phyloP scores from a whole-genome alignment of 495 filamentous ascomycete species.

The Podospora comata region DNA sequence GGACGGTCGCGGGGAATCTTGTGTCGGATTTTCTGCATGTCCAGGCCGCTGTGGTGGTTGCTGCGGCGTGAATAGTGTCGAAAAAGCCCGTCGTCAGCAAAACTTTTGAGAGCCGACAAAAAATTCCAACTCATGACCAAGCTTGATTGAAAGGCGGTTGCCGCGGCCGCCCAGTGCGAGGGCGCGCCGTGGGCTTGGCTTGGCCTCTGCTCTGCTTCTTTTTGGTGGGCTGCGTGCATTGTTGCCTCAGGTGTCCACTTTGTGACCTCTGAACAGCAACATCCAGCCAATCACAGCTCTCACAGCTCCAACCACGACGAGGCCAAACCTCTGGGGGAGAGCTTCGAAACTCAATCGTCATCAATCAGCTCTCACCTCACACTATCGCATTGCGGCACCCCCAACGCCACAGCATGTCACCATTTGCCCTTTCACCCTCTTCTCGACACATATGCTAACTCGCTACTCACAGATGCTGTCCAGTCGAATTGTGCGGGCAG shows the following conservation, averaged over 20 bases:
- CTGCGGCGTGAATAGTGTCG: conserved; percentile 40
- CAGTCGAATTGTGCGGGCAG: conserved; percentile 54
- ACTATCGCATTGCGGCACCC: conserved; percentile 29
- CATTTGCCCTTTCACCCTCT: background rate
- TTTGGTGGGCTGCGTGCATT: background rate
- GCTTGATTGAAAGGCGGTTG: conserved; percentile 28
- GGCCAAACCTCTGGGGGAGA: background rate
- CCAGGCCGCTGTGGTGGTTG: conserved; percentile 41
- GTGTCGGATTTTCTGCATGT: conserved; percentile 62
- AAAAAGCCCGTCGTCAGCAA: conserved; percentile 43
- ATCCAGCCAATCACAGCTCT: conserved; percentile 12
- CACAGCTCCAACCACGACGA: background rate
- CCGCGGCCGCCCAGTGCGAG: conserved; percentile 18
- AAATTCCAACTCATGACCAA: conserved; percentile 27
- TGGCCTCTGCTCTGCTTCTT: background rate
- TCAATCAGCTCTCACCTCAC: conserved; percentile 17
- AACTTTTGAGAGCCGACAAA: conserved; percentile 44
- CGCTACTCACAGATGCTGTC: conserved; percentile 58
- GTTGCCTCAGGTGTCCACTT: conserved; percentile 28
- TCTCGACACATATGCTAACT: background rate
- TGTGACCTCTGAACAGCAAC: background rate
- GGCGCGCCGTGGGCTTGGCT: conserved; percentile 1
- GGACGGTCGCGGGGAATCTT: conserved; percentile 47
- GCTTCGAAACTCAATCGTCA: conserved; percentile 22
- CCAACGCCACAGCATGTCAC: conserved; percentile 26